Evolutionary conservation across 2,329 filamentous ascomycete species (phyloP).

Genomic region (Pyrenophora tritici-repentis): DNA sequence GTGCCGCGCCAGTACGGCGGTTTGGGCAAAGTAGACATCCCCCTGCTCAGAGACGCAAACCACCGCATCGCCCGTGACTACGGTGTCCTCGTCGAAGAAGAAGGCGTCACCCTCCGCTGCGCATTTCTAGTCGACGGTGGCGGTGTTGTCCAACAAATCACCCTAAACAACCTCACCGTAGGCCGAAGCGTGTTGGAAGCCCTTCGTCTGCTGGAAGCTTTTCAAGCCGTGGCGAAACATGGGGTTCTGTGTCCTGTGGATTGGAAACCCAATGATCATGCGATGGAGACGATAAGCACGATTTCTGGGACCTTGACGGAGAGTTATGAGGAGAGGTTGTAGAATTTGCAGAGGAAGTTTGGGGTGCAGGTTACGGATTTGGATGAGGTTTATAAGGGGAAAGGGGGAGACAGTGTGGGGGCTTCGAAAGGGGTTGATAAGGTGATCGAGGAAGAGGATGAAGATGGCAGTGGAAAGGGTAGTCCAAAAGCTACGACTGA

Average conservation of each 20-base stretch:
- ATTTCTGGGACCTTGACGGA: constrained; percentile 32
- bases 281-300: constrained; percentile 25
- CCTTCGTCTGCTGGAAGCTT: constrained; percentile 37
- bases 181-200: constrained; percentile 39
- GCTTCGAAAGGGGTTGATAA: too few relatives aligned
- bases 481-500: too few relatives aligned
- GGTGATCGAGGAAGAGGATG: too few relatives aligned
- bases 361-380: not conserved
- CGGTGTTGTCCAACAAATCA: constrained; percentile 4
- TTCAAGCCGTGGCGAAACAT: constrained; percentile 38
- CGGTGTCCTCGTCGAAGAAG: too few relatives aligned
- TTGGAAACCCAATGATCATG: constrained; percentile 31
- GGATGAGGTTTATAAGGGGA: not conserved
- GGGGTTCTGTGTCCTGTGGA: constrained; percentile 39
- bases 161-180: constrained; percentile 37
- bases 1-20: too few relatives aligned
- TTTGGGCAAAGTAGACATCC: too few relatives aligned
- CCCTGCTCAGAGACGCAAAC: too few relatives aligned
- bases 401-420: not conserved
- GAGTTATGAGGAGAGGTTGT: not conserved
- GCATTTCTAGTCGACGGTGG: too few relatives aligned
- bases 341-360: not conserved
- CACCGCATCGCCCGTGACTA: too few relatives aligned
- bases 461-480: too few relatives aligned
- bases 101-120: too few relatives aligned